Evolutionary conservation across 495 filamentous ascomycete species (phyloP).

Genomic region (Penicillium alfredii): DNA sequence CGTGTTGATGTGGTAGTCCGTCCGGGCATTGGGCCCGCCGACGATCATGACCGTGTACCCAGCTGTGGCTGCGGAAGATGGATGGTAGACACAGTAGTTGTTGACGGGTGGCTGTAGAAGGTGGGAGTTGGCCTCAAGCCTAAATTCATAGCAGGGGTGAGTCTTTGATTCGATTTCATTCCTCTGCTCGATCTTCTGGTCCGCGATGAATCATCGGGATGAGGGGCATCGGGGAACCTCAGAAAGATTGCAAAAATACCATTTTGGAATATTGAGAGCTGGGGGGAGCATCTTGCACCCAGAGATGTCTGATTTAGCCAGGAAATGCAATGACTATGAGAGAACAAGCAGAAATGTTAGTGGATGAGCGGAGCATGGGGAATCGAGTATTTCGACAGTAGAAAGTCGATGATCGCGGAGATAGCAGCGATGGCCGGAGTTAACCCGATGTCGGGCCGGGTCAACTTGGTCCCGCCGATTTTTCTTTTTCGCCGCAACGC

Average conservation of each 20-base stretch:
- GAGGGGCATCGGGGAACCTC: no score
- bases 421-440: conserved; percentile 24
- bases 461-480: conserved; percentile 22
- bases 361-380: no score
- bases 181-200: background rate
- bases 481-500: conserved; percentile 26
- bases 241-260: conserved; percentile 44
- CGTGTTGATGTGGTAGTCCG: conserved; percentile 97
- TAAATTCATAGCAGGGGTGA: conserved; percentile 33
- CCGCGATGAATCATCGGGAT: conserved; percentile 16
- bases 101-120: conserved; percentile 93
- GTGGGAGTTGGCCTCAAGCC: conserved; percentile 89
- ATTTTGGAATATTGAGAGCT: conserved; percentile 75
- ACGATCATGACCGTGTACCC: conserved; percentile 67
- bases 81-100: conserved; percentile 92
- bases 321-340: no score
- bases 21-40: conserved; percentile 91
- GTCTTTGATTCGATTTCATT: background rate
- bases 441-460: conserved; percentile 23
- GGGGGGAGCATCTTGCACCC: conserved; percentile 33
- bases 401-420: no score
- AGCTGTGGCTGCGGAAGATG: conserved; percentile 34
- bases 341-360: no score
- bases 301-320: background rate
- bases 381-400: no score